These are phyloP conservation scores for Acanthochlamys bracteata DNA, from an alignment of 106 monocot genomes.

Conservation along the genomic window DNA sequence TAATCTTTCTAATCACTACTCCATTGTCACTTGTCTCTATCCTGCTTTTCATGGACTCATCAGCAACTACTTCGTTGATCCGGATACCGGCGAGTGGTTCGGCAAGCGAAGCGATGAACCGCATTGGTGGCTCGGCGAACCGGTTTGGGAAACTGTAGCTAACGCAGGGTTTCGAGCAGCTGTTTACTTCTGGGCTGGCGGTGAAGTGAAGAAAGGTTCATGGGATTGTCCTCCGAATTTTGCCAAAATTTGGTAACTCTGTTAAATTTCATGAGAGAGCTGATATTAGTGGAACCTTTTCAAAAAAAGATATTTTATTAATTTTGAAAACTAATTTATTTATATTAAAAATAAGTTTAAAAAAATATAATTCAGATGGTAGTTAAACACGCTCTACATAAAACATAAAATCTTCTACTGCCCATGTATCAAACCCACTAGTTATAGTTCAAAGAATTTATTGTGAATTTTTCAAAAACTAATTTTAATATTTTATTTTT, in stretches of 20 bases:
- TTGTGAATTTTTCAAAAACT: too few species aligned
- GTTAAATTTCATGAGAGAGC: constrained; percentile 44
- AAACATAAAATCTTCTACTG: too few species aligned
- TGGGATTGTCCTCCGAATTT: constrained; percentile 39
- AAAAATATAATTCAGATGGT: too few species aligned
- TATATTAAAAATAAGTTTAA: too few species aligned
- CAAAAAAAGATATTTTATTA: too few species aligned
- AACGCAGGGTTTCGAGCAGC: constrained; percentile 31
- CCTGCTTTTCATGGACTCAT: constrained; percentile 58
- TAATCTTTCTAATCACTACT: constrained; percentile 72
- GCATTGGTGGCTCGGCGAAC: constrained; percentile 66
- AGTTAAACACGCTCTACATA: too few species aligned
- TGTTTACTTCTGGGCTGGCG: constrained; percentile 52
- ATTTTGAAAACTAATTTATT: too few species aligned
- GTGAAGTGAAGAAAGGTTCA: constrained; percentile 47
- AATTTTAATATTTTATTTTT: too few species aligned
- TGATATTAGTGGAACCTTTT: constrained; percentile 20
- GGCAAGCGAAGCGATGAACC: constrained; percentile 24
- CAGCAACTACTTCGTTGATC: constrained; percentile 48
- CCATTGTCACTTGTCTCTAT: constrained; percentile 67
- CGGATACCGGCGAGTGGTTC: constrained; percentile 32
- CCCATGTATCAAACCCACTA: too few species aligned
- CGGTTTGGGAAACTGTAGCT: constrained; percentile 55
- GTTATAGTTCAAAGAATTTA: too few species aligned
- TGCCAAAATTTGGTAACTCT: constrained; percentile 24